Evolutionary conservation across 495 filamentous ascomycete genomes (phyloP).

Genomic region (Sphaerosporella brunnea): DNA sequence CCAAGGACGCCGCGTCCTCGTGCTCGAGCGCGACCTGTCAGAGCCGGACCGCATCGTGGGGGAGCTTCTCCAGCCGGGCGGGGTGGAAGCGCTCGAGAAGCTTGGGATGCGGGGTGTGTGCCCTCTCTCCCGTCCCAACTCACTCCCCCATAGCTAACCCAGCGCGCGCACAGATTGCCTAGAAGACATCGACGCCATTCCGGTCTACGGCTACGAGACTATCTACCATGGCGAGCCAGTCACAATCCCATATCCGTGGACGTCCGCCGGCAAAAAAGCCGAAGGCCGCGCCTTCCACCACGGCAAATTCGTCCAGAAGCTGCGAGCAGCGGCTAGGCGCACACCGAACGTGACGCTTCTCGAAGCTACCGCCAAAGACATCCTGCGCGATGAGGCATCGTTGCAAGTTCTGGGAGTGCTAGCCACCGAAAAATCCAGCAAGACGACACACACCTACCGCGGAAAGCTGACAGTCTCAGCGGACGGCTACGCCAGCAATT

Average conservation of each 20-base stretch:
- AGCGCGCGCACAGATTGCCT: slow-evolving; percentile 61
- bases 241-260: slow-evolving; percentile 51
- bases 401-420: slow-evolving; percentile 28
- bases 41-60: slow-evolving; percentile 95
- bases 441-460: slow-evolving; percentile 42
- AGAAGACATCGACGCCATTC: slow-evolving; percentile 73
- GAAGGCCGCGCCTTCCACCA: slow-evolving; percentile 69
- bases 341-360: slow-evolving; percentile 30
- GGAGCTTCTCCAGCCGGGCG: slow-evolving; percentile 85
- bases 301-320: slow-evolving; percentile 61
- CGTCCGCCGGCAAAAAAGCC: slow-evolving; percentile 30
- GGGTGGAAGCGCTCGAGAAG: slow-evolving; percentile 59
- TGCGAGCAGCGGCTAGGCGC: slow-evolving; percentile 38
- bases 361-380: slow-evolving; percentile 33
- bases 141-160: no score
- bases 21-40: slow-evolving; percentile 75
- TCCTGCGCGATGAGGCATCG: slow-evolving; percentile 30
- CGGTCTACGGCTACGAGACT: slow-evolving; percentile 69
- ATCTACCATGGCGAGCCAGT: slow-evolving; percentile 66
- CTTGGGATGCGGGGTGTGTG: slow-evolving; percentile 43
- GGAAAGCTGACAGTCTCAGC: slow-evolving; percentile 71
- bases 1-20: slow-evolving; percentile 78
- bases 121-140: no score
- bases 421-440: slow-evolving; percentile 14
- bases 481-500: slow-evolving; percentile 86